phyloP scores from a whole-genome alignment of 176 grass and related monocot species.

The Triticum monococcum region DNA sequence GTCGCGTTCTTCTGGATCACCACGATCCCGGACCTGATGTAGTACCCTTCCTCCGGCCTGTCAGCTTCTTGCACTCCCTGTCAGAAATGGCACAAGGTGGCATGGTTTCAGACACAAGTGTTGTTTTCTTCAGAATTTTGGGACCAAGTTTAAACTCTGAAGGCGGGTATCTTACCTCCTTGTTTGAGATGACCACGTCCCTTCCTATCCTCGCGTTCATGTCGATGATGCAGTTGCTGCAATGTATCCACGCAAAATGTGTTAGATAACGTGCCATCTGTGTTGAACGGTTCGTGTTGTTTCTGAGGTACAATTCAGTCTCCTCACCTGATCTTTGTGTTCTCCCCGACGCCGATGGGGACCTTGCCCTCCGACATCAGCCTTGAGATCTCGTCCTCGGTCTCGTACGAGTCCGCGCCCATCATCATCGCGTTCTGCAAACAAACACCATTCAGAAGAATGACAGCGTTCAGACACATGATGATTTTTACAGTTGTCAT shows the following conservation, averaged over 20 bases:
- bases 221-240: constrained; percentile 83
- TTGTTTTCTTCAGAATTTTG: not conserved
- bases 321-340: constrained; percentile 66
- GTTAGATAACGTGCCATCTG: not conserved
- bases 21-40: constrained; percentile 59
- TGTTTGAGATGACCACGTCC: constrained; percentile 61
- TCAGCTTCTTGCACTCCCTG: constrained; percentile 74
- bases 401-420: constrained; percentile 72
- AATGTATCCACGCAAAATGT: not conserved
- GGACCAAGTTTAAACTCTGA: not conserved
- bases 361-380: constrained; percentile 60
- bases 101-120: not conserved
- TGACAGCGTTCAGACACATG: not conserved
- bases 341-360: constrained; percentile 68
- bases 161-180: constrained; percentile 34
- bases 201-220: constrained; percentile 80
- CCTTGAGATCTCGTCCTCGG: constrained; percentile 63
- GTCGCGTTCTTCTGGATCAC: constrained; percentile 66
- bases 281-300: too few relatives aligned
- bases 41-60: constrained; percentile 53
- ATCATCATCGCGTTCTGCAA: constrained; percentile 81
- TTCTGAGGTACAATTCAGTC: not conserved
- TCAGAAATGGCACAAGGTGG: not conserved
- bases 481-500: not conserved
- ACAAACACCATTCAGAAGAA: not conserved